Conservation (phyloP, 768 basidiomycete species). For the Ramaria sp. region DNA sequence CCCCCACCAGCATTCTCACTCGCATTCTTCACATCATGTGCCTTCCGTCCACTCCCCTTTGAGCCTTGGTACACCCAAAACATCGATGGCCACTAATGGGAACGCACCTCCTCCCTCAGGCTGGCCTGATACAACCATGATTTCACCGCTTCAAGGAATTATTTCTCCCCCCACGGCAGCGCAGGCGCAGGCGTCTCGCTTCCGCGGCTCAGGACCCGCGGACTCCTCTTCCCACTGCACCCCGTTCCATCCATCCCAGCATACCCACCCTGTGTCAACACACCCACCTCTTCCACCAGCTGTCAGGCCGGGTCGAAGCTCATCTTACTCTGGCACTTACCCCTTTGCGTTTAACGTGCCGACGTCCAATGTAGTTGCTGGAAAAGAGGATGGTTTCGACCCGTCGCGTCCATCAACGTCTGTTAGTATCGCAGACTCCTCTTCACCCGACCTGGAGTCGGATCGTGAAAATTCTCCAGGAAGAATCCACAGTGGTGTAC, state of each 20-base stretch:
- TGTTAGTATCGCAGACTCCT: slow-evolving; percentile 10
- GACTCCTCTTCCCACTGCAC: background rate
- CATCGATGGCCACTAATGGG: background rate
- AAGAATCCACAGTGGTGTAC: slow-evolving; percentile 13
- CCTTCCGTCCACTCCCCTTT: slow-evolving; percentile 2
- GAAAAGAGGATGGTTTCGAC: background rate
- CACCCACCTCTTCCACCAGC: background rate
- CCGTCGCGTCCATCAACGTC: slow-evolving; percentile 2
- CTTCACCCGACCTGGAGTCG: slow-evolving; percentile 5
- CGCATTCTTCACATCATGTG: slow-evolving; percentile 2
- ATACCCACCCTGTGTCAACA: background rate
- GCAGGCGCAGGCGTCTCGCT: background rate
- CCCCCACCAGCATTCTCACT: background rate
- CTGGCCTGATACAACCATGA: background rate
- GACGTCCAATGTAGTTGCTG: background rate
- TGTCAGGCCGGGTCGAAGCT: slow-evolving; percentile 2
- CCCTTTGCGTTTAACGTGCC: slow-evolving; percentile 1
- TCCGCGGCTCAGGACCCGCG: background rate
- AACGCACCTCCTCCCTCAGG: background rate
- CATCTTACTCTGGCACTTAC: slow-evolving; percentile 4
- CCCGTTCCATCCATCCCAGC: background rate
- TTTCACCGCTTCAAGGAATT: background rate
- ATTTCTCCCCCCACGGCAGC: background rate
- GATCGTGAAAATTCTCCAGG: slow-evolving; percentile 11
- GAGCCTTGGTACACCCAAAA: background rate